A percentile compares a stretch with the other conserved stretches of the same genome.
These are phyloP conservation scores for Phaseolus lunatus DNA, from an alignment of 306 rosid genomes.

Conservation along the genomic window DNA sequence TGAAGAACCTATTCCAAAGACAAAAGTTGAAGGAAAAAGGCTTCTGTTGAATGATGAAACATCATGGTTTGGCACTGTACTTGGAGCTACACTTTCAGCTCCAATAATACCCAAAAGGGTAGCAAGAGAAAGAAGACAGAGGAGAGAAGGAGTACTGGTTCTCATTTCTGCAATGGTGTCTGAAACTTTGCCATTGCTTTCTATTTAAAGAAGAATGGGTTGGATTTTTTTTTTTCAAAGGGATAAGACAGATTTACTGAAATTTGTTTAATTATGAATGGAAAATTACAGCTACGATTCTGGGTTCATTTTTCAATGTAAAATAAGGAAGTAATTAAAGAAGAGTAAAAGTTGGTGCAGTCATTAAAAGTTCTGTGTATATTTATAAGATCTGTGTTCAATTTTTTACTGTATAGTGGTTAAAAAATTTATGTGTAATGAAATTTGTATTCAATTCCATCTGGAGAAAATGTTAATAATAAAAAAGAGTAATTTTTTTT, in stretches of 20 bases:
- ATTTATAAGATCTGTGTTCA: too few relatives aligned
- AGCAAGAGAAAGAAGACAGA: not conserved
- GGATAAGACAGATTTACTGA: not conserved
- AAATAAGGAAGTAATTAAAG: too few relatives aligned
- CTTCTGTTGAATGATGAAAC: conserved; percentile 41
- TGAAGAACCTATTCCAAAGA: conserved; percentile 50
- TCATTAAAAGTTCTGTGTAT: too few relatives aligned
- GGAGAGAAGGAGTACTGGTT: not conserved
- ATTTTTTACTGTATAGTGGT: too few relatives aligned
- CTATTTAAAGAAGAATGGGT: not conserved
- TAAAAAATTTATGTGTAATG: too few relatives aligned
- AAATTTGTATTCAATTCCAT: too few relatives aligned
- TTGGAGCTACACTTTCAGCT: not conserved
- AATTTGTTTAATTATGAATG: too few relatives aligned
- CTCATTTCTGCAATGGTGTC: not conserved
- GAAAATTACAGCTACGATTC: not conserved
- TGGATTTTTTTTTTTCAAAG: not conserved
- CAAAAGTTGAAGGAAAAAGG: conserved; percentile 48
- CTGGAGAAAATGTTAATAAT: too few relatives aligned
- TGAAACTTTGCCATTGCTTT: not conserved
- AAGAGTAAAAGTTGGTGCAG: too few relatives aligned
- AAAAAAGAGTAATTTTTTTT: too few relatives aligned
- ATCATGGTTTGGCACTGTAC: conserved; percentile 19
- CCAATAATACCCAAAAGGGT: not conserved
- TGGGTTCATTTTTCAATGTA: too few relatives aligned